Conservation (phyloP, 768 basidiomycete genomes). For the Amanita thiersii region DNA sequence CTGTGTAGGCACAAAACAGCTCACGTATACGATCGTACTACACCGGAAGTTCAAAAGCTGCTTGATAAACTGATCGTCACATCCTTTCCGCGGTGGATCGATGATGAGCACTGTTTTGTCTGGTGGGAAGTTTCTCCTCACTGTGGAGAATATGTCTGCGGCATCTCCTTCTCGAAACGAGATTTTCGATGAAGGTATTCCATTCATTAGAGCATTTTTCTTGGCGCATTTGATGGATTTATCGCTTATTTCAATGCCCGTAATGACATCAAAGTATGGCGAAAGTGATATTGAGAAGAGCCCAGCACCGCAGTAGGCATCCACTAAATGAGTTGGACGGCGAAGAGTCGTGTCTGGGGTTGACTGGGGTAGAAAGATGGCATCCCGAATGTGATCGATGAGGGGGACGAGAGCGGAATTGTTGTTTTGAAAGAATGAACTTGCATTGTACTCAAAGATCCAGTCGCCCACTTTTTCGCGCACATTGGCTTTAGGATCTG, state of each 20-base stretch:
- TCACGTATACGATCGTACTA: slow-evolving; percentile 77
- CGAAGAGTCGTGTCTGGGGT: slow-evolving; percentile 13
- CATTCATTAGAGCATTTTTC: slow-evolving; percentile 58
- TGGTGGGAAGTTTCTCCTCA: slow-evolving; percentile 53
- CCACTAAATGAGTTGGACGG: slow-evolving; percentile 78
- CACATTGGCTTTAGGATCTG: slow-evolving; percentile 71
- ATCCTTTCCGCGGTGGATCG: slow-evolving; percentile 94
- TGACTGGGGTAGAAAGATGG: slow-evolving; percentile 42
- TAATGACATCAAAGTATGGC: slow-evolving; percentile 61
- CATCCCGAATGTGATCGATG: slow-evolving; percentile 73
- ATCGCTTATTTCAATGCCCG: slow-evolving; percentile 80
- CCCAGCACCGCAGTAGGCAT: slow-evolving; percentile 89
- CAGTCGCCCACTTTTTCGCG: slow-evolving; percentile 79
- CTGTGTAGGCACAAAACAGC: slow-evolving; percentile 93
- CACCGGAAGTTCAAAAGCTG: slow-evolving; percentile 71
- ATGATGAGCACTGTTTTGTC: slow-evolving; percentile 63
- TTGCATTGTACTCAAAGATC: slow-evolving; percentile 78
- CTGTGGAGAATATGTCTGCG: slow-evolving; percentile 71
- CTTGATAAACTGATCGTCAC: slow-evolving; percentile 67
- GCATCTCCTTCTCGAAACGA: slow-evolving; percentile 79
- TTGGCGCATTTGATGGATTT: slow-evolving; percentile 65
- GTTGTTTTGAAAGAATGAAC: slow-evolving; percentile 99
- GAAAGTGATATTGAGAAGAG: slow-evolving; percentile 84
- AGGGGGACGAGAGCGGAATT: slow-evolving; percentile 83
- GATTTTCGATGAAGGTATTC: slow-evolving; percentile 46